Evolutionary conservation across 2,329 filamentous ascomycete species (phyloP).

Genomic region (Hypoxylon sp.): DNA sequence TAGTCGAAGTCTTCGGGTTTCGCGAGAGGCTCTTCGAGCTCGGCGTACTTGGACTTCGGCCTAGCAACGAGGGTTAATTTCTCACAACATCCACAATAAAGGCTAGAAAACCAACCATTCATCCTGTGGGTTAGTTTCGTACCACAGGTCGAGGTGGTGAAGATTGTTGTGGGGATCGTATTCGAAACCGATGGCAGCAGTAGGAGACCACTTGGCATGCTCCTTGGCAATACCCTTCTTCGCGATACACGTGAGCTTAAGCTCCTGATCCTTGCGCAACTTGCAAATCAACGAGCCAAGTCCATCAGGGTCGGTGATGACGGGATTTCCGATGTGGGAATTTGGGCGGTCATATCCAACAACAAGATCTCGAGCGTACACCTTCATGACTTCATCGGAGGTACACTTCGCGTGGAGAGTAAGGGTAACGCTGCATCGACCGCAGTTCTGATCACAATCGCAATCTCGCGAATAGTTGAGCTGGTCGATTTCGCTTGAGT

Average conservation of each 20-base stretch:
- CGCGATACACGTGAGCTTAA: slow-evolving; percentile 91
- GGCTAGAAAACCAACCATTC: slow-evolving; percentile 79
- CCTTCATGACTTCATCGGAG: slow-evolving; percentile 89
- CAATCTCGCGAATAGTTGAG: slow-evolving; percentile 93
- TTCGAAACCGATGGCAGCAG: slow-evolving; percentile 93
- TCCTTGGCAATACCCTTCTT: slow-evolving; percentile 99
- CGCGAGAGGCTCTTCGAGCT: slow-evolving; percentile 83
- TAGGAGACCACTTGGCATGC: slow-evolving; percentile 97
- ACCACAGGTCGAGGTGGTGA: slow-evolving; percentile 94
- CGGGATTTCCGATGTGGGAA: slow-evolving; percentile 81
- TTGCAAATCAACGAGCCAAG: slow-evolving; percentile 91
- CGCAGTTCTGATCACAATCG: slow-evolving; percentile 96
- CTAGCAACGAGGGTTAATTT: slow-evolving; percentile 60
- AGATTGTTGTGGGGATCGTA: slow-evolving; percentile 99
- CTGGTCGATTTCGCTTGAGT: slow-evolving; percentile 85
- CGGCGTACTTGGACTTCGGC: slow-evolving; percentile 86
- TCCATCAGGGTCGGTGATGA: slow-evolving; percentile 86
- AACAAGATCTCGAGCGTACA: slow-evolving; percentile 91
- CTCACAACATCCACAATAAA: not conserved
- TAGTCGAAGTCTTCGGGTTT: slow-evolving; percentile 93
- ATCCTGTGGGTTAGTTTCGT: slow-evolving; percentile 83
- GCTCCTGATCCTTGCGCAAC: slow-evolving; percentile 88
- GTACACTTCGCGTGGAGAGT: slow-evolving; percentile 89
- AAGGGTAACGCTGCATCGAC: slow-evolving; percentile 89
- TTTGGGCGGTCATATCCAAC: slow-evolving; percentile 79